These are phyloP conservation scores for Spiromastix sp. DNA, from an alignment of 2,329 filamentous ascomycete genomes.

Conservation along the genomic window DNA sequence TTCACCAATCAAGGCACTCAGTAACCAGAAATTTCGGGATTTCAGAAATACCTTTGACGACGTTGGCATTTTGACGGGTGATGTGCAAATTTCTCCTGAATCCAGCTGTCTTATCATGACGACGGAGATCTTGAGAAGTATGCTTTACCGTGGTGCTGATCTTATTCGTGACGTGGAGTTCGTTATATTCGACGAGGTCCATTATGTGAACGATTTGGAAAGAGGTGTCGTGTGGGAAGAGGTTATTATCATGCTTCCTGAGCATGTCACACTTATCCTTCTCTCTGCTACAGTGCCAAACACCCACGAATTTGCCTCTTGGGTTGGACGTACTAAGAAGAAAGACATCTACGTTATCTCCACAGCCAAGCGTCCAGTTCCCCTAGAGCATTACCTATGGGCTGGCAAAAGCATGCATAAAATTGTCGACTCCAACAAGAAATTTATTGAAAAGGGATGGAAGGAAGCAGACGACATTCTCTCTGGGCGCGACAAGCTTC, in stretches of 20 bases:
- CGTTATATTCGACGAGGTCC: conserved; percentile 97
- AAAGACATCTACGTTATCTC: conserved; percentile 99
- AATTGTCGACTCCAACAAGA: conserved; percentile 88
- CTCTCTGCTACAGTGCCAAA: conserved; percentile 96
- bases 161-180: conserved; percentile 95
- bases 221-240: conserved; percentile 98
- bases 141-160: conserved; percentile 94
- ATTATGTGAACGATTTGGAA: conserved; percentile 95
- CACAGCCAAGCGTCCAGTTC: conserved; percentile 87
- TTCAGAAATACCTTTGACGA: conserved; percentile 87
- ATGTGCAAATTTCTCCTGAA: conserved; percentile 95
- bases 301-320: conserved; percentile 94
- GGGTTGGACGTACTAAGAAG: conserved; percentile 95
- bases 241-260: conserved; percentile 98
- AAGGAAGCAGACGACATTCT: conserved; percentile 81
- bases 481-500: conserved; percentile 69
- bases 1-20: conserved; percentile 94
- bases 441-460: conserved; percentile 86
- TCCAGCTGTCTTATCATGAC: conserved; percentile 99
- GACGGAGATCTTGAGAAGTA: conserved; percentile 93
- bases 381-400: conserved; percentile 94
- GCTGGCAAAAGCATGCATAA: conserved; percentile 85
- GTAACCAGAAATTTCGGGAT: conserved; percentile 97
- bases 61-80: conserved; percentile 91
- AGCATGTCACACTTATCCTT: conserved; percentile 90